Base-by-base conservation (phyloP, 108 stramenopile genomes). In the Schizochytrium sp. region DNA sequence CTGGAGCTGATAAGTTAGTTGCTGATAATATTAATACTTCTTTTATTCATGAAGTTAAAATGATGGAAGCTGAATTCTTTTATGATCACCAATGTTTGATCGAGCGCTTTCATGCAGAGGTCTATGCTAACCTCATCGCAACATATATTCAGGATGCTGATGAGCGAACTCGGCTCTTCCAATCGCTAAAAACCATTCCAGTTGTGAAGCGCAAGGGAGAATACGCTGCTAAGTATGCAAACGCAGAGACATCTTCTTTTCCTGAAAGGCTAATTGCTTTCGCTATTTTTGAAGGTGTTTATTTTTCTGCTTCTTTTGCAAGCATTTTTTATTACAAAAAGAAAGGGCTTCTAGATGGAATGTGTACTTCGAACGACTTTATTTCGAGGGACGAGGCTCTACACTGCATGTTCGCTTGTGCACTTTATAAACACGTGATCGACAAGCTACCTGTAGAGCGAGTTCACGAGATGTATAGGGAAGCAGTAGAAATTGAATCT, bases 41-140 rank as follows among this genome's bases (percentile, higher is more conserved):
- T 28, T 97, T 97, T 89, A 95, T 93, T 73, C 91, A 93, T 12
- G 97, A 97, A 88, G 96, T 97, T 15, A 95, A 95, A 55, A 90
- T 95, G 44, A 94, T 96, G 40, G 97, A 98, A 90, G 97, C 96
- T 5, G 91, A 96, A 19, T 96, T 95, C 90, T 98, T 98, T 88
- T 98, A 98, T 92, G 96, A 96, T 5, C 97, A 96, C 89, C 97
- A 98, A 93, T 96, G 96, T 92, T 96, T 96, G 42, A 96, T 97
- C 93, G 97, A 97, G 91, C 95, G 95, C 88, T 96, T 97, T 57
- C 96, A 97, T 89, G 94, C 94, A 87, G 96, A 97, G 90, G 96
- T 96, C 5, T 97, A 97, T 87, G 95, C 94, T 55, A 91, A 97
- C 2, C 72, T 98, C 47, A 96, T 98, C 87, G 96, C 96, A 61